phyloP scores from a whole-genome alignment of 2,329 filamentous ascomycete genomes.

The Colletotrichum magnum region DNA sequence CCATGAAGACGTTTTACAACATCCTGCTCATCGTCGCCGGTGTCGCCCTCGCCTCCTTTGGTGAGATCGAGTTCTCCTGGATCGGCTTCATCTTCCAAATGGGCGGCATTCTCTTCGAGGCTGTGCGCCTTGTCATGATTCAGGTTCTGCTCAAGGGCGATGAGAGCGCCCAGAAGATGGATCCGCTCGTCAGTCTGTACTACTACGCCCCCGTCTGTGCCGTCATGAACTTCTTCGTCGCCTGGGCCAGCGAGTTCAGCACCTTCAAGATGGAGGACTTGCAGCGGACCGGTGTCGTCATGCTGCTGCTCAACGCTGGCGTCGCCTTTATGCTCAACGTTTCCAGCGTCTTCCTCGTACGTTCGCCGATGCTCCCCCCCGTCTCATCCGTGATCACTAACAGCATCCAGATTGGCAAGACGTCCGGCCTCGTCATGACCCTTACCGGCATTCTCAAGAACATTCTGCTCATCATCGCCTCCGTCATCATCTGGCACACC shows the following conservation, averaged over 20 bases:
- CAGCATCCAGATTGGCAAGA: constrained; percentile 82
- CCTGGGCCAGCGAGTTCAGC: constrained; percentile 77
- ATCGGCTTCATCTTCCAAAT: constrained; percentile 78
- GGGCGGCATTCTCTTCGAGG: constrained; percentile 84
- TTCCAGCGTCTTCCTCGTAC: constrained; percentile 87
- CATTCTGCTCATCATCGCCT: constrained; percentile 83
- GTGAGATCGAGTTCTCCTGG: constrained; percentile 79
- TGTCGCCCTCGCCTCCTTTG: constrained; percentile 67
- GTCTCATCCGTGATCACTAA: constrained; percentile 30
- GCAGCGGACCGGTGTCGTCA: constrained; percentile 73
- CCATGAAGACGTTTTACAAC: constrained; percentile 60
- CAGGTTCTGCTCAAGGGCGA: constrained; percentile 83
- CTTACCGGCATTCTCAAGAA: constrained; percentile 90
- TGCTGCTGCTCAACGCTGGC: constrained; percentile 80
- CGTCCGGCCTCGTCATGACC: constrained; percentile 87
- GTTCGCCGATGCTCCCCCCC: constrained; percentile 47
- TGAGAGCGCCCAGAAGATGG: constrained; percentile 80
- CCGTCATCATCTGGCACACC: constrained; percentile 84
- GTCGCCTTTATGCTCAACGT: constrained; percentile 87
- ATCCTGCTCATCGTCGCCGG: constrained; percentile 67
- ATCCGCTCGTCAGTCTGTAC: constrained; percentile 88
- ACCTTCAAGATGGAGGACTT: constrained; percentile 77
- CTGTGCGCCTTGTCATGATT: constrained; percentile 86
- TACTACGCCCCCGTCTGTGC: constrained; percentile 91
- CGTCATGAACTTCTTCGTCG: constrained; percentile 81